phyloP scores from a whole-genome alignment of 345 rosid species.

The Euphorbia lathyris region DNA sequence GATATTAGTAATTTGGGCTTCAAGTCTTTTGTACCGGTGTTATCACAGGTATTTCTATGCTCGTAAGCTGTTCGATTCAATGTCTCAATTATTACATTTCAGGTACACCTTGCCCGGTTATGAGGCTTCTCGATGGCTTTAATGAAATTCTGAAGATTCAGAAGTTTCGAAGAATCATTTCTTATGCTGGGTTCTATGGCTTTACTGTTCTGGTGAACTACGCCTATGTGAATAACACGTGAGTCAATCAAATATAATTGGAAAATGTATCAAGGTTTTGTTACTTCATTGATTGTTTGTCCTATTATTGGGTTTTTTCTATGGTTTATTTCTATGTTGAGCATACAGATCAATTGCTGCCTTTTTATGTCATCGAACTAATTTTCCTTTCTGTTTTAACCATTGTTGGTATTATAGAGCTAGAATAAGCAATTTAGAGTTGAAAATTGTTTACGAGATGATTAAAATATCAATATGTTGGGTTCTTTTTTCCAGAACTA shows the following conservation, averaged over 20 bases:
- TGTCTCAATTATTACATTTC: slow-evolving; percentile 3
- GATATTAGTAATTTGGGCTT: neutral
- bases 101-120: neutral
- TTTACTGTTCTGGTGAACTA: slow-evolving; percentile 56
- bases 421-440: neutral
- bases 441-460: neutral
- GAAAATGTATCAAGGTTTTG: slow-evolving; percentile 2
- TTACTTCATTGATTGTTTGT: neutral
- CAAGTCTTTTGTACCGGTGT: neutral
- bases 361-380: neutral
- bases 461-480: neutral
- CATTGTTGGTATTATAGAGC: neutral
- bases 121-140: slow-evolving; percentile 42
- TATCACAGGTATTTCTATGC: neutral
- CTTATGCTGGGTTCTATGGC: slow-evolving; percentile 70
- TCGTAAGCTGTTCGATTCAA: slow-evolving; percentile 12
- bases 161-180: slow-evolving; percentile 68
- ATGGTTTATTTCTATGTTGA: no score
- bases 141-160: slow-evolving; percentile 70
- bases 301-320: neutral
- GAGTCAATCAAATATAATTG: slow-evolving; percentile 18
- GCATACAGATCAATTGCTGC: neutral
- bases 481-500: slow-evolving; percentile 47
- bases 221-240: slow-evolving; percentile 85
- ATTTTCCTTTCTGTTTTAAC: neutral